Conservation (phyloP, 495 filamentous ascomycete species). For the Cladorrhinum samala region DNA sequence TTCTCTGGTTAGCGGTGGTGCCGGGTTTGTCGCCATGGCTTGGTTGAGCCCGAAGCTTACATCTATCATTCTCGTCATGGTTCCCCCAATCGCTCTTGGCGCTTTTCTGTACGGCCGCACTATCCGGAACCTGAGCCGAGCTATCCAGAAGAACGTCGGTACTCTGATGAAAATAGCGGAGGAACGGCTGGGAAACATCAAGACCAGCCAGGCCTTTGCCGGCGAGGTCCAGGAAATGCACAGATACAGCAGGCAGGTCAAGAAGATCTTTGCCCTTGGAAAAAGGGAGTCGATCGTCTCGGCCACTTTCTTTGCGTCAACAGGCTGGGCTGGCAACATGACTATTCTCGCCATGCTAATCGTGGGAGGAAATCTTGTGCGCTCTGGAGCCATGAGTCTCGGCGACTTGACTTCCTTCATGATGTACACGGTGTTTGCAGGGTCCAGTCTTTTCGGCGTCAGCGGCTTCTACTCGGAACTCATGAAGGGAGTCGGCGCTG, state of each 20-base stretch:
- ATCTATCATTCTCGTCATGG: conserved; percentile 74
- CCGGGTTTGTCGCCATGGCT: conserved; percentile 84
- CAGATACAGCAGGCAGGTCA: conserved; percentile 86
- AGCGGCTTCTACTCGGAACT: conserved; percentile 96
- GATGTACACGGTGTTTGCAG: conserved; percentile 95
- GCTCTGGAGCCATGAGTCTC: conserved; percentile 74
- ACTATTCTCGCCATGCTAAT: conserved; percentile 89
- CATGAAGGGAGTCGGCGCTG: conserved; percentile 97
- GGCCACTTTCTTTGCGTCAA: conserved; percentile 86
- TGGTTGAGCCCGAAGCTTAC: conserved; percentile 91
- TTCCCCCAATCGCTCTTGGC: conserved; percentile 85
- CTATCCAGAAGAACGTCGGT: conserved; percentile 89
- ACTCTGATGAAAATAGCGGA: conserved; percentile 93
- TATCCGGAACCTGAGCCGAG: conserved; percentile 79
- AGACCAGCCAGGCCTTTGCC: conserved; percentile 91
- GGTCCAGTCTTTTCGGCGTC: conserved; percentile 83
- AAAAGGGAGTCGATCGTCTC: conserved; percentile 78
- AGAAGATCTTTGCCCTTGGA: conserved; percentile 84
- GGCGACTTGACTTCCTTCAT: conserved; percentile 95
- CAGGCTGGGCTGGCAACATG: conserved; percentile 89
- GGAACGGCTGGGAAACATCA: conserved; percentile 89
- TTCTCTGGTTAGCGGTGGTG: conserved; percentile 77
- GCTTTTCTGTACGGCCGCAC: conserved; percentile 86
- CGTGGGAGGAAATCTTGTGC: conserved; percentile 83
- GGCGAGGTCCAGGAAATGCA: conserved; percentile 84